phyloP scores from a whole-genome alignment of 2,329 filamentous ascomycete genomes.

The Didymella lethalis region DNA sequence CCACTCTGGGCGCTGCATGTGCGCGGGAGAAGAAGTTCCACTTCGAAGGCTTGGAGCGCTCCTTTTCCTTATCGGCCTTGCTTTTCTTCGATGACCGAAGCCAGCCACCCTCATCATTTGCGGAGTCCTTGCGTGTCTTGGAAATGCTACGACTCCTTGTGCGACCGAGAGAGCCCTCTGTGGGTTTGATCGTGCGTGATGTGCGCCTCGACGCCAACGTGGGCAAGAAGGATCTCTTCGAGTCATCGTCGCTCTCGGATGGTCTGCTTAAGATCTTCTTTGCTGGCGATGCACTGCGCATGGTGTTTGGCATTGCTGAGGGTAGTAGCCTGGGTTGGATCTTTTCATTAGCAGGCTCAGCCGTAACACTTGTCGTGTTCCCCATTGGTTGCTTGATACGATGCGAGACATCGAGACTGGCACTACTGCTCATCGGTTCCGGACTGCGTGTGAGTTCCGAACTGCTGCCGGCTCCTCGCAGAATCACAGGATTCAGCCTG shows the following conservation, averaged over 20 bases:
- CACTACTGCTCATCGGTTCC: conserved; percentile 48
- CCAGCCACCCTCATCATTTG: conserved; percentile 49
- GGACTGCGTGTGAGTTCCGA: conserved; percentile 47
- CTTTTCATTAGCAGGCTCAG: conserved; percentile 29
- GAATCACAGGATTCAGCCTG: conserved; percentile 54
- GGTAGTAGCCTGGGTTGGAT: conserved; percentile 44
- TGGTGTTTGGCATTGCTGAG: conserved; percentile 50
- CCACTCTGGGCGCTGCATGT: conserved; percentile 52
- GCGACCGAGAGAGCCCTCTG: conserved; percentile 30
- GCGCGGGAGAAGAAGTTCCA: conserved; percentile 68
- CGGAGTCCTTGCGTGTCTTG: conserved; percentile 40
- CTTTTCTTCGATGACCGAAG: conserved; percentile 46
- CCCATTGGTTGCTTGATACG: conserved; percentile 27
- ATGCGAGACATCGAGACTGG: conserved; percentile 43
- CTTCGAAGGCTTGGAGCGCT: conserved; percentile 50
- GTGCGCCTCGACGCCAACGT: conserved; percentile 38
- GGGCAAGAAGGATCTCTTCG: conserved; percentile 45
- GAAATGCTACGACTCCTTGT: conserved; percentile 25
- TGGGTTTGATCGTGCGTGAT: conserved; percentile 37
- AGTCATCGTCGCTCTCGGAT: conserved; percentile 50
- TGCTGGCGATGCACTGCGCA: conserved; percentile 41
- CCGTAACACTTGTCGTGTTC: conserved; percentile 31
- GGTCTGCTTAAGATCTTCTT: conserved; percentile 42
- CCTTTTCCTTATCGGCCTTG: conserved; percentile 37
- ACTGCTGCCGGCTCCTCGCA: conserved; percentile 56